Evolutionary conservation across 2,329 filamentous ascomycete genomes (phyloP).

Genomic region (Penicillium hordei): DNA sequence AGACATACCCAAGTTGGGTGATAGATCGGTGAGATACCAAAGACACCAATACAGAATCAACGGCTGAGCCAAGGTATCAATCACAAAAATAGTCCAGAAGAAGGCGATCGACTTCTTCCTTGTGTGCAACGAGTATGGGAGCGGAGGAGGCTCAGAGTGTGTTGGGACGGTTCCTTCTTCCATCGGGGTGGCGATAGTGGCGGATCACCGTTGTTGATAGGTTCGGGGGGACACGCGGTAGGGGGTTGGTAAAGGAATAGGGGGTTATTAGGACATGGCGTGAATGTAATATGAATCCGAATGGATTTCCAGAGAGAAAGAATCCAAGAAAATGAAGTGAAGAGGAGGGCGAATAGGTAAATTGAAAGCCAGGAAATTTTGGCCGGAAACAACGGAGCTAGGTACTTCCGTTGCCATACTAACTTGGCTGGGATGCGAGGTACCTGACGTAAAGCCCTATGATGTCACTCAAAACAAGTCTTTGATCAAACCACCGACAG

Average conservation of each 20-base stretch:
- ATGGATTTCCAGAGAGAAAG: neutral
- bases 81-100: slow-evolving; percentile 60
- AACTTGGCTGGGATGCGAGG: slow-evolving; percentile 10
- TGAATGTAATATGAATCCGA: neutral
- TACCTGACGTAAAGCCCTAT: slow-evolving; percentile 29
- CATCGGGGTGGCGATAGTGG: slow-evolving; percentile 29
- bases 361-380: slow-evolving; percentile 1
- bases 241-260: neutral
- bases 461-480: slow-evolving; percentile 26
- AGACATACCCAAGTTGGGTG: slow-evolving; percentile 42
- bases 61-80: slow-evolving; percentile 60
- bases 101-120: slow-evolving; percentile 57
- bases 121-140: slow-evolving; percentile 57
- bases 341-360: slow-evolving; percentile 2
- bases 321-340: neutral
- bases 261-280: slow-evolving; percentile 11
- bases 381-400: slow-evolving; percentile 24
- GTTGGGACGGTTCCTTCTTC: slow-evolving; percentile 33
- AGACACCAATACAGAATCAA: slow-evolving; percentile 61
- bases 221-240: neutral
- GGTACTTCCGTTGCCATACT: slow-evolving; percentile 22
- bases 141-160: slow-evolving; percentile 45
- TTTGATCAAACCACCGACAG: neutral
- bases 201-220: slow-evolving; percentile 10
- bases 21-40: slow-evolving; percentile 57